Base-by-base conservation (phyloP, 148 eudicot species). In the Fagopyrum esculentum region DNA sequence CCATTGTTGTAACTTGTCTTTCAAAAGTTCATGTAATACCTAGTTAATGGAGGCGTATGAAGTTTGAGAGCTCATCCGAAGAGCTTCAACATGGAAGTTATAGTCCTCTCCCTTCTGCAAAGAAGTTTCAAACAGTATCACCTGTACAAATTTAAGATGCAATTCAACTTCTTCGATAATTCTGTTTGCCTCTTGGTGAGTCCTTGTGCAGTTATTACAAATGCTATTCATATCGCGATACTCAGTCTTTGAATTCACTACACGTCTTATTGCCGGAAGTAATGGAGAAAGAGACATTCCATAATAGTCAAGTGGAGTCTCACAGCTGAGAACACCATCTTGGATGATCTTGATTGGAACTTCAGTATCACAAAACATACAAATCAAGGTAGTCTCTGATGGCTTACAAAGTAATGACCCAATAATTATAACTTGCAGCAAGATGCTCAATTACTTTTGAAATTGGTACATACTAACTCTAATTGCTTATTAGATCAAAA, bases 341-440 rank as follows among this genome's bases (percentile, higher is more conserved):
- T 91, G 95, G 74, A 93, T 77, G 47, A 91, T 81, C 81, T 89
- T 84, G 44, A 83, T 77, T 9, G 98, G 97, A 81, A 91, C 91
- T 87, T 93, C 95, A 76, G 81, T 80, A 80, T 89, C 90, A 76
- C 97, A 93, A 78, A 93, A 87, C 98, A 93, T 89, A 80, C 97
- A 93, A 81, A 80, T 77, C 97, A 97, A 93, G 17, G 76, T 54
- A 82, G 75, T 77, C 48, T 82, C 85, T 52, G 84, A 89, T 22
- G 91, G 89, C 71, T 86, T 85, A 69, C 90, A 88, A 55, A 87
- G 87, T 84, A 91, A 93, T 73, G 97, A 87, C 70, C 98, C 98
- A 74, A 93, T 78, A 72, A 93, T 85, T 78, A 93, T 50, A 77
- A 93, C 89, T 97, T 93, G 90, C 85, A 90, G 70, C 56, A 52